phyloP scores from a whole-genome alignment of 2,329 filamentous ascomycete genomes.

The Pestalotiopsis sp. region DNA sequence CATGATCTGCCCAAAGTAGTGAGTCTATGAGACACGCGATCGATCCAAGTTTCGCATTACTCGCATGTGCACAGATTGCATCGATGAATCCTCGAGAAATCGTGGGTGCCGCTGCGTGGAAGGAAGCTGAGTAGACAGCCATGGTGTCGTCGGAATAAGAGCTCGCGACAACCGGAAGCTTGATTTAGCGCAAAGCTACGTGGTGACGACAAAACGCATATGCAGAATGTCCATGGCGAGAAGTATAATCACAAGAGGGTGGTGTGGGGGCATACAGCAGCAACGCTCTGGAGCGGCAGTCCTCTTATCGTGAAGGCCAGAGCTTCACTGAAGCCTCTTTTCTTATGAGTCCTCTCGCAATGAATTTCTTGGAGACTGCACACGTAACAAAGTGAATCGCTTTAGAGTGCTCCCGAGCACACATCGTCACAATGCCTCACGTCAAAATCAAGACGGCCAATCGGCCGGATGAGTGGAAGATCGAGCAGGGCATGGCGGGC shows the following conservation, averaged over 20 bases:
- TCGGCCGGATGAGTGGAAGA: slow-evolving; percentile 52
- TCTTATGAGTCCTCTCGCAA: not conserved
- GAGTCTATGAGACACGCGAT: too few relatives aligned
- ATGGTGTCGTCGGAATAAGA: not conserved
- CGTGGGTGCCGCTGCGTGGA: too few relatives aligned
- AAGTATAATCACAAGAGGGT: not conserved
- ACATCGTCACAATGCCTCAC: not conserved
- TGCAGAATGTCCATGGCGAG: not conserved
- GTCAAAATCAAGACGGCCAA: slow-evolving; percentile 2
- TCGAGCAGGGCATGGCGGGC: slow-evolving; percentile 52
- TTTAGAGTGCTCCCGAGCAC: not conserved
- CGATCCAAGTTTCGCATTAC: too few relatives aligned
- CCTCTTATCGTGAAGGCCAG: not conserved
- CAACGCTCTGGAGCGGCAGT: not conserved
- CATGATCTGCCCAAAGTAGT: too few relatives aligned
- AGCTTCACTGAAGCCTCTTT: not conserved
- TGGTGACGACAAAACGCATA: not conserved
- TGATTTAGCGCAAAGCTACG: not conserved
- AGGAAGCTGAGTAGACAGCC: too few relatives aligned
- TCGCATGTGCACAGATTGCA: too few relatives aligned
- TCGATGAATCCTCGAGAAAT: too few relatives aligned
- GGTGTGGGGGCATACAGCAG: not conserved
- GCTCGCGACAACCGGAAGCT: not conserved
- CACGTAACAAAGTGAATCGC: not conserved
- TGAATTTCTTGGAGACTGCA: not conserved